Evolutionary conservation across 1,284 basidiomycete species (phyloP).

Genomic region (Irpex sp.): DNA sequence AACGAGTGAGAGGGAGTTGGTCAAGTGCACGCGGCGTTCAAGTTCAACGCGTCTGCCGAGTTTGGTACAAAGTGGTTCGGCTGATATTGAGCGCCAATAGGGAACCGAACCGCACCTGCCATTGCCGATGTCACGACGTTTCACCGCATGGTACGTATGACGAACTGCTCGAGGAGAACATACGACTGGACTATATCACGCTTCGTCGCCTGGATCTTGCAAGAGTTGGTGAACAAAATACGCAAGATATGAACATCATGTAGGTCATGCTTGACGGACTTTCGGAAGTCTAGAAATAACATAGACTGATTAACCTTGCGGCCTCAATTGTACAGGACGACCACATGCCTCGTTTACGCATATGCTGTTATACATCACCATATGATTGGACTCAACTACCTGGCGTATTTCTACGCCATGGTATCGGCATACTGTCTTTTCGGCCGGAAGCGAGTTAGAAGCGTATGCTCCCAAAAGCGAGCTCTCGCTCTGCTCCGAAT

Average conservation of each 20-base stretch:
- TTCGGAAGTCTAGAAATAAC: not conserved
- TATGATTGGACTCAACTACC: not conserved
- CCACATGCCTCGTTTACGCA: not conserved
- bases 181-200: not conserved
- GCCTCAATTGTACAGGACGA: not conserved
- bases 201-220: not conserved
- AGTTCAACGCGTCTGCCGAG: not conserved
- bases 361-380: not conserved
- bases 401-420: not conserved
- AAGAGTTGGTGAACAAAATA: not conserved
- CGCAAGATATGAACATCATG: not conserved
- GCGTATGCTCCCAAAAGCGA: not conserved
- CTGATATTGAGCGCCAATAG: not conserved
- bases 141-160: not conserved
- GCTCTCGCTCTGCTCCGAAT: not conserved
- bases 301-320: not conserved
- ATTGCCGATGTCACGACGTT: not conserved
- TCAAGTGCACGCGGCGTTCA: not conserved
- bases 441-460: not conserved
- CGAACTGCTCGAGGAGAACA: not conserved
- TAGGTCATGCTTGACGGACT: not conserved
- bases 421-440: not conserved
- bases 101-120: not conserved
- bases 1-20: not conserved
- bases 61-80: not conserved